Base-by-base conservation (phyloP, 768 basidiomycete genomes). In the Coprinopsis cinerea region DNA sequence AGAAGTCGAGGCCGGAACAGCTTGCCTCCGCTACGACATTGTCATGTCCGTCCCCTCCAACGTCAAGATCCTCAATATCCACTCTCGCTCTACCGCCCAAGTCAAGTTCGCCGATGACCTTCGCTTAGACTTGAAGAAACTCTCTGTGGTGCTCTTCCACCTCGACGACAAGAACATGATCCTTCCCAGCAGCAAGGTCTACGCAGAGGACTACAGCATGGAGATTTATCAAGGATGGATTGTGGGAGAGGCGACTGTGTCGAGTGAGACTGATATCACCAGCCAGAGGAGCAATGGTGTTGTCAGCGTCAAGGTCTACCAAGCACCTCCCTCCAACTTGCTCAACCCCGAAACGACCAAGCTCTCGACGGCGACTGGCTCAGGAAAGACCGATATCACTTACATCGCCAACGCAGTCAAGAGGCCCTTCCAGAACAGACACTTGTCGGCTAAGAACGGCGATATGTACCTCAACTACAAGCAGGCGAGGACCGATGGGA, bases 391-490 rank as follows among this genome's bases (percentile, higher is more conserved):
- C 9, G 76, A 80, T 58, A 59, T 82, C 27, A 68, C 67, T 53
- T 79, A 73, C 55, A 60, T 74, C 48, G 57, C 60, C 41, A 61
- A 72, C 53, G 64, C 61, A 9, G 59, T 55, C 52, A 72, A 75
- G 56, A 70, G 79, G 7, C 74, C 71, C 10, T 79, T 83, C 54
- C 57, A 65, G 35, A 74, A 64, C 53, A 59, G 56, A 17, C 82
- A 82, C 56, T 62, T 68, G 42, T 76, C 77, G 4, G 67, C 75
- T 14, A 64, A 65, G 55, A 76, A 74, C 52, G 80, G 71, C 4
- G 77, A 81, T 47, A 59, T 82, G 60, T 77, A 80, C 62, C 62
- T 84, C 42, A 78, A 70, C 2, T 83, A 83, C 61, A 66, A 66
- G 49, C 64, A 78, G 25, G 68, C 79, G 11, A 67, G 71, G 40